Percentiles rank a stretch among this genome's conserved stretches.
These are phyloP conservation scores for Fusarium brachygibbosum DNA, from an alignment of 2,329 filamentous ascomycete species.

Conservation along the genomic window DNA sequence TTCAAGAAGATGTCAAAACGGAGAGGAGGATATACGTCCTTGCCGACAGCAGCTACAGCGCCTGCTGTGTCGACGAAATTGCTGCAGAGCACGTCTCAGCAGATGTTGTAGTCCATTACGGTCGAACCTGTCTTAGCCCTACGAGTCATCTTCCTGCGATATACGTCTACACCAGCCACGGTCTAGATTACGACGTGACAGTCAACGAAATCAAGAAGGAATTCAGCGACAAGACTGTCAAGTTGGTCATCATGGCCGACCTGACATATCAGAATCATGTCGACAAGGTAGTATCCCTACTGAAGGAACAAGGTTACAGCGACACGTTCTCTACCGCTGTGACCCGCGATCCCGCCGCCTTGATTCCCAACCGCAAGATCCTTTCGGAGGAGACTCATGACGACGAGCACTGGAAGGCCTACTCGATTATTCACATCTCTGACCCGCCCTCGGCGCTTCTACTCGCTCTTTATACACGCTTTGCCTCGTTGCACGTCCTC, in stretches of 20 bases:
- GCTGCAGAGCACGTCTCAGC: slow-evolving; percentile 94
- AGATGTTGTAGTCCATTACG: slow-evolving; percentile 94
- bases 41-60: slow-evolving; percentile 95
- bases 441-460: slow-evolving; percentile 85
- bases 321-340: slow-evolving; percentile 78
- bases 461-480: slow-evolving; percentile 86
- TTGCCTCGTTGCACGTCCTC: slow-evolving; percentile 83
- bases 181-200: slow-evolving; percentile 72
- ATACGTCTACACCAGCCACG: slow-evolving; percentile 86
- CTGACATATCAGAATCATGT: slow-evolving; percentile 88
- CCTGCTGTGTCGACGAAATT: slow-evolving; percentile 97
- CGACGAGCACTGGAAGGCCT: slow-evolving; percentile 68
- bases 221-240: slow-evolving; percentile 73
- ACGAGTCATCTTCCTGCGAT: slow-evolving; percentile 89
- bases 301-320: slow-evolving; percentile 76
- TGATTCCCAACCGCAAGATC: slow-evolving; percentile 86
- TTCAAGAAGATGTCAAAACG: slow-evolving; percentile 9
- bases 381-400: slow-evolving; percentile 58
- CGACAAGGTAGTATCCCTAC: slow-evolving; percentile 63
- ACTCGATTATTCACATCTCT: slow-evolving; percentile 87
- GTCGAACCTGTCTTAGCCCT: slow-evolving; percentile 90
- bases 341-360: slow-evolving; percentile 81
- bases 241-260: slow-evolving; percentile 87
- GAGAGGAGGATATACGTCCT: slow-evolving; percentile 78
- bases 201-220: slow-evolving; percentile 73